Percentiles rank a stretch among this genome's conserved stretches.
These are phyloP conservation scores for Sordariomycetes sp. DNA, from an alignment of 2,329 filamentous ascomycete species.

Conservation along the genomic window DNA sequence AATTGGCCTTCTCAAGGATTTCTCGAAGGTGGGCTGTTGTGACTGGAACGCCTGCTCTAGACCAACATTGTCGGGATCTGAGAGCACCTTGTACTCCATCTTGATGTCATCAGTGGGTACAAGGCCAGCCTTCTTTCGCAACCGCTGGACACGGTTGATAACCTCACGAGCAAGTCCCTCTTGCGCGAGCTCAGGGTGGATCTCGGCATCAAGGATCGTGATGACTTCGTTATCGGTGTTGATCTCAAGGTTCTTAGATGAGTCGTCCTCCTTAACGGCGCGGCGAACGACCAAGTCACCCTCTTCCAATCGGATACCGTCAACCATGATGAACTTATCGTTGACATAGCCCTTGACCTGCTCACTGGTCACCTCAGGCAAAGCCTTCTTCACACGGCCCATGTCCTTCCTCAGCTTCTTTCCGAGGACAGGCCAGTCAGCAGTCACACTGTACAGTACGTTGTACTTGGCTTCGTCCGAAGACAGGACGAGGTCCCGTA, in stretches of 20 bases:
- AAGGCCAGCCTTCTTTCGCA: conserved; percentile 89
- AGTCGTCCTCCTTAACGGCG: conserved; percentile 63
- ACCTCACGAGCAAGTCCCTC: conserved; percentile 89
- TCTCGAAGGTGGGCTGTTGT: conserved; percentile 62
- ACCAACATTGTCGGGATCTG: conserved; percentile 70
- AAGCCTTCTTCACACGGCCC: conserved; percentile 79
- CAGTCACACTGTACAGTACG: conserved; percentile 80
- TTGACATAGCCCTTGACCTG: conserved; percentile 73
- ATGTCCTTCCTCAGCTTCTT: conserved; percentile 98
- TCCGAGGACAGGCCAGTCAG: conserved; percentile 88
- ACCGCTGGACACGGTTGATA: conserved; percentile 82
- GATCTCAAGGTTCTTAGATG: conserved; percentile 68
- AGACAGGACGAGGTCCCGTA: conserved; percentile 75
- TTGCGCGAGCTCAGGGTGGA: conserved; percentile 77
- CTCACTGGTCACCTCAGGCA: conserved; percentile 69
- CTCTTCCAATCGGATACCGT: conserved; percentile 73
- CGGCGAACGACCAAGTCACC: conserved; percentile 75
- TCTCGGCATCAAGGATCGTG: conserved; percentile 75
- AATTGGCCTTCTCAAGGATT: conserved; percentile 66
- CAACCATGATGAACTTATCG: conserved; percentile 68
- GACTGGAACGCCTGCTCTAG: conserved; percentile 60
- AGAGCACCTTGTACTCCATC: conserved; percentile 82
- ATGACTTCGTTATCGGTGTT: conserved; percentile 87
- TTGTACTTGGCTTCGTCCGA: conserved; percentile 85
- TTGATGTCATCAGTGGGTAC: conserved; percentile 88